Conservation (phyloP, 148 eudicot genomes). For the Rheum nobile region DNA sequence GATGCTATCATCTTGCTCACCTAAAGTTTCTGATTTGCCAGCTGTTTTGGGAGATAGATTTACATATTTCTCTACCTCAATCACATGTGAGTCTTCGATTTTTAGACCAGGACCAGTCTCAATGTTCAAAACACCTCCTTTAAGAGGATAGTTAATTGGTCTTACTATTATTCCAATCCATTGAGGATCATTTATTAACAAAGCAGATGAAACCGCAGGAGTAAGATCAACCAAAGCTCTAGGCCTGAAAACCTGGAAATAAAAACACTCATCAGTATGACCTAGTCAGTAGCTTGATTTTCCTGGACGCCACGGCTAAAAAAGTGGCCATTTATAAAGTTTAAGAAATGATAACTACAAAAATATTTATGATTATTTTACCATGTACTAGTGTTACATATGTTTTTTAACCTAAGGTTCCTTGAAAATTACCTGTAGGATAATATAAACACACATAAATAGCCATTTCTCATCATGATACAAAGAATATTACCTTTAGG, state of each 20-base stretch:
- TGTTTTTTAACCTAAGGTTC: not conserved
- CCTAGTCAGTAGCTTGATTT: not conserved
- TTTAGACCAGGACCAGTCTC: conserved; percentile 91
- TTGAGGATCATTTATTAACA: conserved; percentile 87
- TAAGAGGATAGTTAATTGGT: conserved; percentile 82
- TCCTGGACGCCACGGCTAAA: not conserved
- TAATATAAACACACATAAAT: not conserved
- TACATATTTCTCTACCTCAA: conserved; percentile 64
- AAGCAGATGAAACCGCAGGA: conserved; percentile 90
- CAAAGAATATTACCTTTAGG: conserved; percentile 48
- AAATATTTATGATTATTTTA: not conserved
- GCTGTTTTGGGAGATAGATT: conserved; percentile 12
- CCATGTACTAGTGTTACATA: not conserved
- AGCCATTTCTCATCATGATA: not conserved
- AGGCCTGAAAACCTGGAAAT: conserved; percentile 62
- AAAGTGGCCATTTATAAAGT: not conserved
- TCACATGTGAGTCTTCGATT: conserved; percentile 46
- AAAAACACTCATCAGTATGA: not conserved
- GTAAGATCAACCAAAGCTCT: conserved; percentile 94
- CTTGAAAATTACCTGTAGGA: not conserved
- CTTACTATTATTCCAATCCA: conserved; percentile 88
- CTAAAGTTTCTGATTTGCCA: not conserved
- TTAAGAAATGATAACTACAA: not conserved
- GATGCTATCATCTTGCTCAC: not conserved
- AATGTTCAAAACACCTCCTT: conserved; percentile 75